Evolutionary conservation across 1,139 yeast genomes (phyloP), one percentile per base, ranked within the genome.

Genomic region (Lipomyces yarrowii): DNA sequence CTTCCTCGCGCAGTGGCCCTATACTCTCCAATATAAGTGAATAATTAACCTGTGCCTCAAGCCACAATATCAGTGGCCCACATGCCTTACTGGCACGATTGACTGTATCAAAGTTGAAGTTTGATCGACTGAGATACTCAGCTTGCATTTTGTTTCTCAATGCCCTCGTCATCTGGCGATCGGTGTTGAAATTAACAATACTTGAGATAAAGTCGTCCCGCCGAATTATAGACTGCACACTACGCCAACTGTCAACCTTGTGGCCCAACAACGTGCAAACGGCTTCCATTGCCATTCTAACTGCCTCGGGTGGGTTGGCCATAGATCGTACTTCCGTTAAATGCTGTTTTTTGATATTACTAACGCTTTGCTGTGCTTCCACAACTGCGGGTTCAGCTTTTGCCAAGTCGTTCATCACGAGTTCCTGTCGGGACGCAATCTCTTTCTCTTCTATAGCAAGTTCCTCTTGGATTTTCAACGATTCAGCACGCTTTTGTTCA

Each of bases 21-120:
- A 93, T 86, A 57, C 83, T 83, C 58, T 89, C 88, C 57, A 91
- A 78, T 52, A 91, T 89, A 2, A 84, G 75, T 0, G 96, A 85
- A 73, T 89, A 93, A 5, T 82, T 80, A 32, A 92, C 81, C 71
- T 94, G 98, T 0, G 98, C 98, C 67, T 83, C 82, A 0, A 92
- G 96, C 99, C 99, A 94, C 70, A 87, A 88, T 37, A 90, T 76
- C 60, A 94, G 79, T 0, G 99, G 99, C 0, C 98, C 98, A 80
- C 98, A 92, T 0, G 98, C 98, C 74, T 90, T 91, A 77, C 96
- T 89, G 2, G 98, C 98, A 61, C 98, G 81, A 73, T 90, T 86
- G 0, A 91, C 97, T 0, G 89, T 79, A 63, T 89, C 94, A 73
- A 80, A 89, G 58, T 84, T 91, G 74, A 84, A 93, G 63, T 86